These are phyloP conservation scores for Coriaria nepalensis DNA, from an alignment of 306 rosid genomes.

Conservation along the genomic window DNA sequence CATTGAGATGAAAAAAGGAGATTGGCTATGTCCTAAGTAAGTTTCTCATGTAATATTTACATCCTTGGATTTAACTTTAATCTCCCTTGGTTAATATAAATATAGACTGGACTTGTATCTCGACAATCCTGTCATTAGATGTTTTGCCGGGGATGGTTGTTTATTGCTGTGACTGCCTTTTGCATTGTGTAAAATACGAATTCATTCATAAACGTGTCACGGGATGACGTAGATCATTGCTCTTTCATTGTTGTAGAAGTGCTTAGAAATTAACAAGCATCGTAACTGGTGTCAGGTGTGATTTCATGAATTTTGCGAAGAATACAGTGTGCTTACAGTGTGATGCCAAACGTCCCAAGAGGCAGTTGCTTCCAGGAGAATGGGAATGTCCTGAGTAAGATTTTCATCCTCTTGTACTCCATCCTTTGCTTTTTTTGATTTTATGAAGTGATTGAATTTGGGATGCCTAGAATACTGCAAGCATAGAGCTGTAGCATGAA, in stretches of 20 bases:
- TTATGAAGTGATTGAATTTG: not conserved
- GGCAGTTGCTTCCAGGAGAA: constrained; percentile 95
- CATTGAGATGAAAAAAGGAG: constrained; percentile 95
- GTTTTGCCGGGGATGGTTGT: too few species aligned
- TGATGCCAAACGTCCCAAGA: constrained; percentile 97
- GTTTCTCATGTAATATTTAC: constrained; percentile 11
- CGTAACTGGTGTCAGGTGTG: constrained; percentile 57
- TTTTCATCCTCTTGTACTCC: constrained; percentile 10
- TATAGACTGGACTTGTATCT: too few species aligned
- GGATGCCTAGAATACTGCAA: not conserved
- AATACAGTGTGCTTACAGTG: constrained; percentile 80
- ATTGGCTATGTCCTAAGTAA: constrained; percentile 98
- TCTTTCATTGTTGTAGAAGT: too few species aligned
- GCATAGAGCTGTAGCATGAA: too few species aligned
- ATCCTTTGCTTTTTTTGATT: constrained; percentile 1
- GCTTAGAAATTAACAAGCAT: not conserved
- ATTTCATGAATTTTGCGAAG: constrained; percentile 96
- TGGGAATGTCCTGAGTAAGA: constrained; percentile 99
- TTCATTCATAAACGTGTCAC: too few species aligned
- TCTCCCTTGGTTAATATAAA: not conserved
- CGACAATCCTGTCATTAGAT: too few species aligned
- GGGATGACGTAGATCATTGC: too few species aligned
- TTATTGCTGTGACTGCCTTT: too few species aligned
- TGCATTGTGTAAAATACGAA: too few species aligned
- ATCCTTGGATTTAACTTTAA: not conserved